Percentiles rank a stretch among this genome's conserved stretches.
Evolutionary conservation across 2,329 filamentous ascomycete genomes (phyloP).

Genomic region (Macroventuria anomochaeta): DNA sequence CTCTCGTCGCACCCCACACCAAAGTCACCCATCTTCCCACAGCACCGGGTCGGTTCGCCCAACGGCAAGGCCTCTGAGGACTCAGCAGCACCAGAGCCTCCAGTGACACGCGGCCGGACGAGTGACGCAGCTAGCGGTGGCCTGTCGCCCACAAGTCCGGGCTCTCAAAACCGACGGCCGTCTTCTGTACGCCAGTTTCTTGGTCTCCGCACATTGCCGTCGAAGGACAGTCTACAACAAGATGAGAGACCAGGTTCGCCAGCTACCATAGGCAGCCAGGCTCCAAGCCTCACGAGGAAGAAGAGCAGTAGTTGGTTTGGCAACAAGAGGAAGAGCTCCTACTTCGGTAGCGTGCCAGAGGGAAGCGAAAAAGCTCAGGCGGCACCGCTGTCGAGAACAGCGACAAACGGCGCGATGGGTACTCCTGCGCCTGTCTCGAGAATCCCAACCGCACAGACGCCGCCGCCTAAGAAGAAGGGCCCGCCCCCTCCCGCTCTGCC

Average conservation of each 20-base stretch:
- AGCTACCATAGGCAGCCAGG: slow-evolving; percentile 43
- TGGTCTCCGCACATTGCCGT: slow-evolving; percentile 47
- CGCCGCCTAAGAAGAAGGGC: slow-evolving; percentile 39
- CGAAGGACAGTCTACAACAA: slow-evolving; percentile 43
- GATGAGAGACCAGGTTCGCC: slow-evolving; percentile 48
- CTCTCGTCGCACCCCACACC: slow-evolving; percentile 53
- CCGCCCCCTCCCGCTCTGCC: slow-evolving; percentile 51
- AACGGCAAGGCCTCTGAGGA: slow-evolving; percentile 27
- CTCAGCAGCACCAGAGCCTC: slow-evolving; percentile 3
- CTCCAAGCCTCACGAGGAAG: slow-evolving; percentile 42
- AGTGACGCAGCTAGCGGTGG: slow-evolving; percentile 40
- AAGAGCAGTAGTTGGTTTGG: slow-evolving; percentile 52
- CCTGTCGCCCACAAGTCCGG: slow-evolving; percentile 42
- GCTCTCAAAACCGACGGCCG: slow-evolving; percentile 33
- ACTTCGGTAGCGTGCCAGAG: slow-evolving; percentile 44
- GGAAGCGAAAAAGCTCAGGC: slow-evolving; percentile 35
- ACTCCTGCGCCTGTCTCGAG: slow-evolving; percentile 12
- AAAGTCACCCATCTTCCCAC: slow-evolving; percentile 36
- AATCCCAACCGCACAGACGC: slow-evolving; percentile 6
- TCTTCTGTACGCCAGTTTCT: slow-evolving; percentile 52
- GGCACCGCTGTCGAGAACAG: slow-evolving; percentile 5
- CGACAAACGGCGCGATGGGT: slow-evolving; percentile 29
- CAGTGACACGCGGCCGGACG: slow-evolving; percentile 30
- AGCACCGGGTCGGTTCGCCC: slow-evolving; percentile 24
- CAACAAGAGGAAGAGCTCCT: slow-evolving; percentile 45